phyloP scores from a whole-genome alignment of 495 filamentous ascomycete genomes.

The Viridothelium virens region DNA sequence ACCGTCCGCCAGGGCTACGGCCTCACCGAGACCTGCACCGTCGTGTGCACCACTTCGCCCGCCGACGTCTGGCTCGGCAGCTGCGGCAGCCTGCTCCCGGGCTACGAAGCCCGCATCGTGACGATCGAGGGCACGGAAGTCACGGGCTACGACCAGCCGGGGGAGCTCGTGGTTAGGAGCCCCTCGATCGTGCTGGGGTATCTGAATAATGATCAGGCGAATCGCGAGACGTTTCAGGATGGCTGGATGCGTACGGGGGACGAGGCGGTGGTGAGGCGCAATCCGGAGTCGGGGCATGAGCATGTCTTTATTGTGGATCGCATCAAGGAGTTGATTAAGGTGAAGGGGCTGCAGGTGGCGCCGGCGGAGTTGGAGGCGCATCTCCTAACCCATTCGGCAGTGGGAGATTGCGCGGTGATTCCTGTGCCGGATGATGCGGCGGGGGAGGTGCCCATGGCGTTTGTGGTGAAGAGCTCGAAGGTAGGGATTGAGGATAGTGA shows the following conservation, averaged over 20 bases:
- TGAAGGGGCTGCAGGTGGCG: slow-evolving; percentile 88
- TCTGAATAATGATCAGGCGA: slow-evolving; percentile 76
- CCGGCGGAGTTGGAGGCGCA: slow-evolving; percentile 88
- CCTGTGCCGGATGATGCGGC: slow-evolving; percentile 64
- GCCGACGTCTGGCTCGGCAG: slow-evolving; percentile 65
- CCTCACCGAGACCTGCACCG: slow-evolving; percentile 73
- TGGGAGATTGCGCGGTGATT: slow-evolving; percentile 80
- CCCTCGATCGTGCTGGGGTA: slow-evolving; percentile 78
- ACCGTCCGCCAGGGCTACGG: slow-evolving; percentile 75
- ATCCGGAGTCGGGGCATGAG: slow-evolving; percentile 54
- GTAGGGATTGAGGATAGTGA: slow-evolving; percentile 54
- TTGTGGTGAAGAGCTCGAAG: slow-evolving; percentile 64
- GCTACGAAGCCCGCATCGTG: slow-evolving; percentile 59
- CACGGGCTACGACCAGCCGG: slow-evolving; percentile 63
- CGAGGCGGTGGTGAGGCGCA: slow-evolving; percentile 61
- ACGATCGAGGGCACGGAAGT: slow-evolving; percentile 69
- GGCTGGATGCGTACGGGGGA: slow-evolving; percentile 82
- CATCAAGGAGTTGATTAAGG: slow-evolving; percentile 90
- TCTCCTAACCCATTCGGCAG: slow-evolving; percentile 70
- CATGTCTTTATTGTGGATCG: slow-evolving; percentile 81
- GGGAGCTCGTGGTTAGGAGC: slow-evolving; percentile 69
- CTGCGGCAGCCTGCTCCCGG: slow-evolving; percentile 64
- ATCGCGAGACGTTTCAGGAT: slow-evolving; percentile 67
- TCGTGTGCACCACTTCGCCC: slow-evolving; percentile 57
- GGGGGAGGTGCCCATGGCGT: slow-evolving; percentile 83